These are phyloP conservation scores for Brassica cretica DNA, from an alignment of 345 rosid genomes.

Conservation along the genomic window DNA sequence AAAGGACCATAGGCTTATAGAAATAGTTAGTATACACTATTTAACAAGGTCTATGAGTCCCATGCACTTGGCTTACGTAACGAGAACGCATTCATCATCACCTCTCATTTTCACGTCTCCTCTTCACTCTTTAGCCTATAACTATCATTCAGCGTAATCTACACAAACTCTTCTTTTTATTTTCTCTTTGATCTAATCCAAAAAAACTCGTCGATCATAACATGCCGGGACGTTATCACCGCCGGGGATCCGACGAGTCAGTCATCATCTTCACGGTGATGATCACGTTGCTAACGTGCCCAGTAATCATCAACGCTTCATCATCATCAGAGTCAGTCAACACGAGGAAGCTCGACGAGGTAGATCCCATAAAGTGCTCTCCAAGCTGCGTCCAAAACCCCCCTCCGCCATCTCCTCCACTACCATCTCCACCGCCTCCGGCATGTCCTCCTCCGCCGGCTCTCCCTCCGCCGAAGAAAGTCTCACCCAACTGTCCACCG, in stretches of 20 bases:
- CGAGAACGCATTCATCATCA: constrained; percentile 39
- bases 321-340: constrained; percentile 9
- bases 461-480: constrained; percentile 49
- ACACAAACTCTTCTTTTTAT: not conserved
- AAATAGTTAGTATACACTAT: constrained; percentile 6
- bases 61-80: constrained; percentile 44
- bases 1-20: constrained; percentile 20
- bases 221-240: constrained; percentile 20
- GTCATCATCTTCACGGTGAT: constrained; percentile 28
- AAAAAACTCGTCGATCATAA: constrained; percentile 13
- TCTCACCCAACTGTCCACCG: constrained; percentile 56
- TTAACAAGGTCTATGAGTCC: constrained; percentile 35
- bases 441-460: constrained; percentile 49
- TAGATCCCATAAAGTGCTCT: constrained; percentile 48
- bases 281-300: constrained; percentile 33
- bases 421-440: constrained; percentile 43
- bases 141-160: constrained; percentile 16
- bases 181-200: not conserved
- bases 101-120: constrained; percentile 38
- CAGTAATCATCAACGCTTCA: constrained; percentile 31
- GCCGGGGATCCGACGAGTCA: constrained; percentile 13
- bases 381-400: constrained; percentile 55
- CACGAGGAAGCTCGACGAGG: constrained; percentile 39
- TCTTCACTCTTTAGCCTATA: constrained; percentile 4
- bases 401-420: constrained; percentile 54